These are phyloP conservation scores for Solanum aculeatissimum DNA, from an alignment of 305 asterid species.

Conservation along the genomic window DNA sequence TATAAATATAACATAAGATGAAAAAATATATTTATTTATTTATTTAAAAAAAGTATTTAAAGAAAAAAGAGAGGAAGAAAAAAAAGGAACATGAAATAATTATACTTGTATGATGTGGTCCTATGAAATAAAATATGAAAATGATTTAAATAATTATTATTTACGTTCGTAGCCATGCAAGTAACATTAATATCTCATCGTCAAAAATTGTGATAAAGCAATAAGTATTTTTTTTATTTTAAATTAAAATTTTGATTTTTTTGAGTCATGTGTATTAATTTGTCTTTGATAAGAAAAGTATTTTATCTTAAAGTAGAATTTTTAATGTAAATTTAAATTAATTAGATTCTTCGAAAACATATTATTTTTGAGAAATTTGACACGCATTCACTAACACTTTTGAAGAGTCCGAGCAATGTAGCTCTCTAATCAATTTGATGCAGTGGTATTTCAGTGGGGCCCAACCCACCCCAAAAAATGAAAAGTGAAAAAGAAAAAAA, in stretches of 20 bases:
- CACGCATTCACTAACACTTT: too few relatives aligned
- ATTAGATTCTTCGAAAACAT: too few relatives aligned
- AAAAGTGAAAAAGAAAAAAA: neutral
- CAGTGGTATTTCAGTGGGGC: neutral
- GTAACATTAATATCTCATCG: neutral
- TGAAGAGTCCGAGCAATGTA: too few relatives aligned
- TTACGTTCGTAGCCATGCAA: neutral
- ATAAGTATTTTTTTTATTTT: neutral
- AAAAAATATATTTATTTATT: too few relatives aligned
- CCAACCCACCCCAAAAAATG: neutral
- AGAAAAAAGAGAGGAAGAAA: neutral
- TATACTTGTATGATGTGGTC: neutral
- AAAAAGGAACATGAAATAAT: neutral
- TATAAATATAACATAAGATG: too few relatives aligned
- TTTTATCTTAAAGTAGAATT: neutral
- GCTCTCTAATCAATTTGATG: too few relatives aligned
- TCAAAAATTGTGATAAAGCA: neutral
- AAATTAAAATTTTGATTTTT: neutral
- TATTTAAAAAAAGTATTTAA: neutral
- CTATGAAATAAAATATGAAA: neutral
- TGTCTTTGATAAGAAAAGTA: neutral
- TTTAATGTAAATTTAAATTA: neutral
- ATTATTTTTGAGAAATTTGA: too few relatives aligned
- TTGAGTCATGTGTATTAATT: rapidly evolving
- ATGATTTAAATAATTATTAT: neutral